A percentile compares a stretch with the other conserved stretches of the same genome.
Evolutionary conservation across 2,329 filamentous ascomycete species (phyloP).

Genomic region (Colletotrichum sp.): DNA sequence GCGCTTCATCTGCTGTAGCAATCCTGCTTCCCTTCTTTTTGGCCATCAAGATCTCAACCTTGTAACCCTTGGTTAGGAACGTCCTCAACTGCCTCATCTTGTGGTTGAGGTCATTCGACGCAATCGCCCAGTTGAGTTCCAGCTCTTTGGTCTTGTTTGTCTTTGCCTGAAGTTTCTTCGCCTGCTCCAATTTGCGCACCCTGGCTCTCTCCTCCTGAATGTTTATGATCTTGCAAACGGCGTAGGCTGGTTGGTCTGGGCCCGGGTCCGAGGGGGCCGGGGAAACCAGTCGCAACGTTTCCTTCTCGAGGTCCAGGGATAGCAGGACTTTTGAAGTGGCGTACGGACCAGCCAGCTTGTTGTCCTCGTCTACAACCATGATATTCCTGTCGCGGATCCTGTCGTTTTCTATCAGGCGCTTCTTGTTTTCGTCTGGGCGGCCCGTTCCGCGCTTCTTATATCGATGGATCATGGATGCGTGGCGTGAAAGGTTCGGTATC

Average conservation of each 20-base stretch:
- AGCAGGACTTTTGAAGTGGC: slow-evolving; percentile 44
- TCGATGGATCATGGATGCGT: background rate
- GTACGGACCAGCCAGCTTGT: slow-evolving; percentile 42
- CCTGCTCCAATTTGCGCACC: slow-evolving; percentile 48
- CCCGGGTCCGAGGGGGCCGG: slow-evolving; percentile 25
- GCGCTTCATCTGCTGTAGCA: slow-evolving; percentile 66
- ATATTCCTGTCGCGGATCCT: slow-evolving; percentile 48
- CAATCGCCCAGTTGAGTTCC: slow-evolving; percentile 92
- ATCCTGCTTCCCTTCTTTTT: slow-evolving; percentile 65
- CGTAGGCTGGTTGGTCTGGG: slow-evolving; percentile 34
- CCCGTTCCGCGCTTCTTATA: background rate
- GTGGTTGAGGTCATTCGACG: slow-evolving; percentile 74
- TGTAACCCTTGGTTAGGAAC: slow-evolving; percentile 77
- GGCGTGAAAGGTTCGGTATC: background rate
- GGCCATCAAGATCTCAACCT: slow-evolving; percentile 77
- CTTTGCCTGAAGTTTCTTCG: slow-evolving; percentile 43
- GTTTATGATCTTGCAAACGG: slow-evolving; percentile 75
- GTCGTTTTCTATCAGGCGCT: slow-evolving; percentile 35
- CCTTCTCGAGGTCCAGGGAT: slow-evolving; percentile 35
- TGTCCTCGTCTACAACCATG: slow-evolving; percentile 46
- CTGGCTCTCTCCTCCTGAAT: slow-evolving; percentile 55
- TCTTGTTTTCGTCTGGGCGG: background rate
- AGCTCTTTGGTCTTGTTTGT: slow-evolving; percentile 69
- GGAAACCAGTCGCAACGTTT: slow-evolving; percentile 45
- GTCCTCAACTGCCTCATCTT: slow-evolving; percentile 68